These are phyloP conservation scores for Sporothrix globosa DNA, from an alignment of 2,329 filamentous ascomycete genomes.

Conservation along the genomic window DNA sequence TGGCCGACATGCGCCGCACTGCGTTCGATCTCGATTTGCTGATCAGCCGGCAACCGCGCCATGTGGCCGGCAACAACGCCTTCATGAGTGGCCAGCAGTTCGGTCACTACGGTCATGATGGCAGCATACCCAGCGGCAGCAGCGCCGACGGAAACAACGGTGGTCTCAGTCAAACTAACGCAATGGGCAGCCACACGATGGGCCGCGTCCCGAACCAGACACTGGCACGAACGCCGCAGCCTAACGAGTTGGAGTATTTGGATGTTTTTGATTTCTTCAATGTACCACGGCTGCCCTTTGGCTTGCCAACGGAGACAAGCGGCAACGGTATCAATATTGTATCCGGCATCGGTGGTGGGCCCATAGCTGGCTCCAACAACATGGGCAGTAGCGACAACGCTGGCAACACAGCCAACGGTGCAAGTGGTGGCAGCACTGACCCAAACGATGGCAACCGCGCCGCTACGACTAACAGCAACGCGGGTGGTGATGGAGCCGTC, in stretches of 20 bases:
- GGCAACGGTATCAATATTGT: conserved; percentile 26
- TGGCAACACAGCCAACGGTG: not conserved
- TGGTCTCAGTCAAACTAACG: conserved; percentile 25
- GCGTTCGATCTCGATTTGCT: conserved; percentile 89
- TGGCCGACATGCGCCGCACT: conserved; percentile 88
- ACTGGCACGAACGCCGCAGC: conserved; percentile 68
- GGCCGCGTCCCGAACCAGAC: conserved; percentile 58
- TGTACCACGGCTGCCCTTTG: conserved; percentile 70
- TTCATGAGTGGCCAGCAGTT: conserved; percentile 14
- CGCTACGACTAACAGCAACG: not conserved
- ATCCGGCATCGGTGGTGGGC: conserved; percentile 20
- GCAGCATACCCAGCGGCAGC: not conserved
- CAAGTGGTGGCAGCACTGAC: not conserved
- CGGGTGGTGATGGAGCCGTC: not conserved
- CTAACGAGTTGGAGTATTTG: conserved; percentile 85
- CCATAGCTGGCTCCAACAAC: conserved; percentile 4
- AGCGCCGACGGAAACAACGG: conserved; percentile 36
- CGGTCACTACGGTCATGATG: conserved; percentile 27
- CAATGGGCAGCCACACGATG: conserved; percentile 40
- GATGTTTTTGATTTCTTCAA: conserved; percentile 97
- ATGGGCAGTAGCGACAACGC: conserved; percentile 16
- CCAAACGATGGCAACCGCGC: not conserved
- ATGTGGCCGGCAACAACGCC: conserved; percentile 41
- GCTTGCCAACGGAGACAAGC: conserved; percentile 41
- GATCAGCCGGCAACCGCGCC: conserved; percentile 76